Base-by-base conservation (phyloP, 225 moss, liverwort and hornwort genomes). In the Rhytidiadelphus loreus region DNA sequence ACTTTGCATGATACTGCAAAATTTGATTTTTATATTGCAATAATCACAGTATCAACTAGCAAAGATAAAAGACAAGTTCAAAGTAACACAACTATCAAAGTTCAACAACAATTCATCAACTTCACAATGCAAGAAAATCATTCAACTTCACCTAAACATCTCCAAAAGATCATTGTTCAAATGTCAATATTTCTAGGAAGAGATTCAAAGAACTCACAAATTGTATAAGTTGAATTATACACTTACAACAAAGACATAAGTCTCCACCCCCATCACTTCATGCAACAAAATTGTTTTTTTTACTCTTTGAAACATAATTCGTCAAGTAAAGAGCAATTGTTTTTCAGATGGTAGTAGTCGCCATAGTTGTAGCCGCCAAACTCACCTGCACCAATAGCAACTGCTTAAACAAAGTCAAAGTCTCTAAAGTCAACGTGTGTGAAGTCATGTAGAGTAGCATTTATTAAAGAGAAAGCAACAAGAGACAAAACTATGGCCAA, bases 191-290 rank as follows among this genome's bases (percentile, higher is more conserved):
- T 17, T 28, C 1, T 25, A 1, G 0, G 29, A 17, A 52, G 0
- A 52, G 8, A 37, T 26, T 79, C 0, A 0, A 16, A 26, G 4
- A 56, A 16, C 0, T 9, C 9, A 56, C 1, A 1, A 0, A 16
- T 25, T 37, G 1, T 0, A 0, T 0, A 24, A 24, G 1, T 15
- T 77, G 9, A 37, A 37, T 32, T 4, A 46, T 11, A 30, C 7
- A 73, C 3, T 29, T 2, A 2, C 2, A 29, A 17, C 0, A 33
- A 0, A 13, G 21, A 5, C 0, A 8, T 0, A 3, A 32, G 0
- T 33, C 0, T 1, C 0, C 7, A 32, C 21, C 0, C 0, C 1
- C 1, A 37, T n/a, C 37, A 37, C 25, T 25, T 0, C 2, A 4
- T 6, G 6, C 3, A 37, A 16, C 8, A 37, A 25, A 16, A 11